Conservation (phyloP, 441 rosid species). For the Dalechampia spathulata region DNA sequence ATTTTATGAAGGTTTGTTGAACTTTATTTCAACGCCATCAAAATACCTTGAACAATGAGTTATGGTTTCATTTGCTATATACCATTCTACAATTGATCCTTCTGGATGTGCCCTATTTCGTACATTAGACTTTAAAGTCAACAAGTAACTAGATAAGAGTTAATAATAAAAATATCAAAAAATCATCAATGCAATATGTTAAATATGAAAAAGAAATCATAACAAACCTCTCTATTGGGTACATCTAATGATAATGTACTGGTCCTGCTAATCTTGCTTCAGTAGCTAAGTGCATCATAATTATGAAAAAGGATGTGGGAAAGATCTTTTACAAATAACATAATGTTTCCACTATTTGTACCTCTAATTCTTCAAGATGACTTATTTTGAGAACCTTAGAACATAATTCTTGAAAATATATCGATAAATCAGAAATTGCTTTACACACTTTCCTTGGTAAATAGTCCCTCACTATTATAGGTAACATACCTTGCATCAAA, state of each 20-base stretch:
- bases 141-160: no score
- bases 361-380: background rate
- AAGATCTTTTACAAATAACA: background rate
- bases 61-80: no score
- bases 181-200: no score
- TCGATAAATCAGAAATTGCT: background rate
- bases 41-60: no score
- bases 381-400: background rate
- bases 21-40: no score
- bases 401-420: background rate
- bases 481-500: background rate
- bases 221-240: background rate
- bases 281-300: background rate
- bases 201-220: no score
- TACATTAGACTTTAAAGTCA: no score
- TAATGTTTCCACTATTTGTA: background rate
- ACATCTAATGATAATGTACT: background rate
- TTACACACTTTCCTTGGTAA: background rate
- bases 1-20: no score
- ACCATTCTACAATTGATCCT: no score
- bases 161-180: no score
- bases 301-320: background rate
- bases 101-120: no score
- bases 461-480: background rate
- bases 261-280: background rate